phyloP scores from a whole-genome alignment of 257 asterid genomes.

The Ajuga chamaepitys region DNA sequence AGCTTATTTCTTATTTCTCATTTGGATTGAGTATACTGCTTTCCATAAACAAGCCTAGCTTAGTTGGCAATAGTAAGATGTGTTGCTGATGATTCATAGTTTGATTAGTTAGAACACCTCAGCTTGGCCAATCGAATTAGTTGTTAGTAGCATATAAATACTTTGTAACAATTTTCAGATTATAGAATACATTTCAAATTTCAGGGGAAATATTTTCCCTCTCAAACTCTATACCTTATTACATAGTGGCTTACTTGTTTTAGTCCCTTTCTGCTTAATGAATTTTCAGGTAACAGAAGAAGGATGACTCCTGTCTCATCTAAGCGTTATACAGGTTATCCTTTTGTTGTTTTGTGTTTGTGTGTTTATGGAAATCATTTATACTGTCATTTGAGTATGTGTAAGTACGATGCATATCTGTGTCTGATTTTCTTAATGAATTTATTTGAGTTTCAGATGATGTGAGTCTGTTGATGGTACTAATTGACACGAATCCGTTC shows the following conservation, averaged over 20 bases:
- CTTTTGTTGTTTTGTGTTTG: neutral
- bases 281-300: conserved; percentile 19
- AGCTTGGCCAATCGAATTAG: no score
- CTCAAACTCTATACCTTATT: no score
- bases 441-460: conserved; percentile 49
- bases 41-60: no score
- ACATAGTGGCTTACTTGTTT: neutral
- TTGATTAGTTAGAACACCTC: no score
- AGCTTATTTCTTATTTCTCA: neutral
- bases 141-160: no score
- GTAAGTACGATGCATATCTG: neutral
- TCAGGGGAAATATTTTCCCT: no score
- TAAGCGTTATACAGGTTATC: conserved; percentile 44
- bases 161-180: no score
- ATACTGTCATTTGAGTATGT: neutral
- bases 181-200: no score
- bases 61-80: neutral
- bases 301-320: conserved; percentile 41
- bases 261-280: neutral
- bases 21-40: no score
- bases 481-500: conserved; percentile 73
- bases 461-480: conserved; percentile 77
- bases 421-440: neutral
- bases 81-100: neutral
- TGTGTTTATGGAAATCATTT: neutral